A percentile compares a stretch with the other conserved stretches of the same genome.
Conservation (phyloP, 768 basidiomycete genomes). For the Jaapia argillacea region DNA sequence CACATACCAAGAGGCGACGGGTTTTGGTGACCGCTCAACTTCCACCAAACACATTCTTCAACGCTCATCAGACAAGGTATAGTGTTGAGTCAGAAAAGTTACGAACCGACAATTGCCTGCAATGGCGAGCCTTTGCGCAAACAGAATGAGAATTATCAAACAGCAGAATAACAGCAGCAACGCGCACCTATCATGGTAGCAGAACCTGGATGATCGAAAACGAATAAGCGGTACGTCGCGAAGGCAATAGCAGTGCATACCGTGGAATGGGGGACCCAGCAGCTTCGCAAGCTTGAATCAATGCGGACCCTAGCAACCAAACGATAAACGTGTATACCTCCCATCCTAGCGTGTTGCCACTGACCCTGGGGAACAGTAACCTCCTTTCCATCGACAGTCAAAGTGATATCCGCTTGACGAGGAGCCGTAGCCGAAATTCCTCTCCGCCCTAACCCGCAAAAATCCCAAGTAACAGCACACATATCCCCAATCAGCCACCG, state of each 20-base stretch:
- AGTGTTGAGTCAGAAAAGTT: conserved; percentile 3
- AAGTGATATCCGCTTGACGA: conserved; percentile 71
- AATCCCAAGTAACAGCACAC: no score
- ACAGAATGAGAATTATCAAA: conserved; percentile 3
- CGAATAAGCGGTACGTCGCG: neutral
- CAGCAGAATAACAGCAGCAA: neutral
- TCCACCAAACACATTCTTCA: conserved; percentile 96
- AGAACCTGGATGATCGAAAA: conserved; percentile 43
- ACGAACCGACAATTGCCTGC: conserved; percentile 93
- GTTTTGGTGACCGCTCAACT: conserved; percentile 91
- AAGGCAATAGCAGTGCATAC: conserved; percentile 30
- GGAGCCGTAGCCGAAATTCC: conserved; percentile 60
- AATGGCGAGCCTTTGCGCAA: conserved; percentile 67
- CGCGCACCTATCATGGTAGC: conserved; percentile 73
- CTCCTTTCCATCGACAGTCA: conserved; percentile 95
- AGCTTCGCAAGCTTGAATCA: conserved; percentile 94
- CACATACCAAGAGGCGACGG: conserved; percentile 82
- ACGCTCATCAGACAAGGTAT: no score
- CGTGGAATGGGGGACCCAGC: conserved; percentile 76
- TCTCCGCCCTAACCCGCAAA: no score
- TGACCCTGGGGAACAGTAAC: conserved; percentile 93
- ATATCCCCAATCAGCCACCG: no score
- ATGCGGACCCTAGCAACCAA: conserved; percentile 59
- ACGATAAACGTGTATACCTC: conserved; percentile 6
- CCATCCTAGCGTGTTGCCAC: conserved; percentile 17